phyloP scores from a whole-genome alignment of 495 filamentous ascomycete genomes.

The Lasiosphaeria hispida region DNA sequence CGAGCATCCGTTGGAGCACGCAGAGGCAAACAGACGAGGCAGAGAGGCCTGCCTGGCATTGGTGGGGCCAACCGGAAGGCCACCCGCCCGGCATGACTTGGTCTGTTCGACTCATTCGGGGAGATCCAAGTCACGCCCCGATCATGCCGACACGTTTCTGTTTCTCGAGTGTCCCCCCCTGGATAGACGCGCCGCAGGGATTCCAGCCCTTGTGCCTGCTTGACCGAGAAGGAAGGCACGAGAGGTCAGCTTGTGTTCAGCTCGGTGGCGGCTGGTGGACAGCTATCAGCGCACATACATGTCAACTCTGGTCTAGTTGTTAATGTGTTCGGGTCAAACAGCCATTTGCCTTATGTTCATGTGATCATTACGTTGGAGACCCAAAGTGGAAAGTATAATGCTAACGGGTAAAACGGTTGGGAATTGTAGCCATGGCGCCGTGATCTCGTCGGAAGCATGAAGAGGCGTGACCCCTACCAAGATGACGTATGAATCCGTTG shows the following conservation, averaged over 20 bases:
- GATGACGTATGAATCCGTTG: constrained; percentile 4
- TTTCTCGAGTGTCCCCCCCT: background rate
- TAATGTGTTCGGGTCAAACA: too few relatives aligned
- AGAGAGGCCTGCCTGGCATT: background rate
- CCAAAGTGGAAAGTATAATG: too few relatives aligned
- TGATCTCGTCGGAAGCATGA: too few relatives aligned
- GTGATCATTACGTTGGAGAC: too few relatives aligned
- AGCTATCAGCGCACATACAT: too few relatives aligned
- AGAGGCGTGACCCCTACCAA: constrained; percentile 2
- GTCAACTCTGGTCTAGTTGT: too few relatives aligned
- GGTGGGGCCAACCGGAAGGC: background rate
- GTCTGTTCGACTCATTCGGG: constrained; percentile 12
- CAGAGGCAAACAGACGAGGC: background rate
- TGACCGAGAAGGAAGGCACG: too few relatives aligned
- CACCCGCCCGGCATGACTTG: constrained; percentile 5
- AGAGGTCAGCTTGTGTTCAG: too few relatives aligned
- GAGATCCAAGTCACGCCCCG: background rate
- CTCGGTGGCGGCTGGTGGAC: too few relatives aligned
- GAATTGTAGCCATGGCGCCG: background rate
- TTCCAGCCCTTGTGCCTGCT: background rate
- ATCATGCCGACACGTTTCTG: constrained; percentile 2
- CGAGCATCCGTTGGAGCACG: too few relatives aligned
- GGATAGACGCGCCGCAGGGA: constrained; percentile 1
- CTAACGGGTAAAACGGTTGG: too few relatives aligned
- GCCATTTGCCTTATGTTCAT: too few relatives aligned